Evolutionary conservation across 2,329 filamentous ascomycete genomes (phyloP).

Genomic region (Ramichloridium luteum): DNA sequence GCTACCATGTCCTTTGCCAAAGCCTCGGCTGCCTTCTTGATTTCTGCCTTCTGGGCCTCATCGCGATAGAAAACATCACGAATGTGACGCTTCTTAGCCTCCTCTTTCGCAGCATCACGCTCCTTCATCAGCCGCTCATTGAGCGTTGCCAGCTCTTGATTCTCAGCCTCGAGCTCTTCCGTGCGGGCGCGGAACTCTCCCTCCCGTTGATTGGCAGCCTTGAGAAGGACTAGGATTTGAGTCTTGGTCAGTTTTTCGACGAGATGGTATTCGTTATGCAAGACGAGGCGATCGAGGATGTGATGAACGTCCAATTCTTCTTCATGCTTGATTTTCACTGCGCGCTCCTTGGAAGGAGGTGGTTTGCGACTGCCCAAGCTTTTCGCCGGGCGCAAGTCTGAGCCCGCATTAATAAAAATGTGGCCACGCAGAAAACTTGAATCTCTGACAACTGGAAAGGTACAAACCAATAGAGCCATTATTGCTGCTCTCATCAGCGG

Average conservation of each 20-base stretch:
- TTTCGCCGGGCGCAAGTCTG: not conserved
- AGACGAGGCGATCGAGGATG: not conserved
- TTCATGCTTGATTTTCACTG: not conserved
- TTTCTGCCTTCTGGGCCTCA: not conserved
- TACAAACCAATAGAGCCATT: not conserved
- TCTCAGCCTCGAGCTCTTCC: not conserved
- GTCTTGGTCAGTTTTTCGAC: not conserved
- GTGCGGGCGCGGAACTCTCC: not conserved
- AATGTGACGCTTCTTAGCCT: conserved; percentile 1
- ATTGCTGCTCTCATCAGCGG: not conserved
- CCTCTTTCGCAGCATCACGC: not conserved
- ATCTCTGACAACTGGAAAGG: not conserved
- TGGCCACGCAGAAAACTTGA: not conserved
- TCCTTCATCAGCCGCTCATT: not conserved
- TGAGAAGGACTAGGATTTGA: not conserved
- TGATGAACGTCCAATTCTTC: not conserved
- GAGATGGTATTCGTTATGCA: not conserved
- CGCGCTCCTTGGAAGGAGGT: not conserved
- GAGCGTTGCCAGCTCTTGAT: not conserved
- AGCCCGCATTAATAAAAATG: conserved; percentile 1
- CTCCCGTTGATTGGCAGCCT: not conserved
- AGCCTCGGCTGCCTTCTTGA: not conserved
- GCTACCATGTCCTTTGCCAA: not conserved
- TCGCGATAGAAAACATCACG: not conserved
- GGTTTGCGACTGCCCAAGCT: not conserved